Percentiles rank a stretch among this genome's conserved stretches.
Evolutionary conservation across 805 yeast genomes (phyloP).

Genomic region (Suhomyces prunicola): DNA sequence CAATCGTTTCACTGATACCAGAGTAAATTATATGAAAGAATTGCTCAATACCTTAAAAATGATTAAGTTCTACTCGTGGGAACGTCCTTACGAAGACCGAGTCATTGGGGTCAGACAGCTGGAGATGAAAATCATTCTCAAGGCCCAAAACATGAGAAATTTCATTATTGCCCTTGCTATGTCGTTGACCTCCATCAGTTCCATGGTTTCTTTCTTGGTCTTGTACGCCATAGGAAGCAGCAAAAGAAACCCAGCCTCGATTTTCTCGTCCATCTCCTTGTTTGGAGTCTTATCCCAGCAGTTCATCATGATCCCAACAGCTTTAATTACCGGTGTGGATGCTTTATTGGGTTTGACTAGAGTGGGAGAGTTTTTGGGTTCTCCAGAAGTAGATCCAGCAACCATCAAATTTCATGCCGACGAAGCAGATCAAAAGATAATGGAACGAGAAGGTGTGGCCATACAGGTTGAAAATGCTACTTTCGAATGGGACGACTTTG

Average conservation of each 20-base stretch:
- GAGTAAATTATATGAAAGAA: conserved; percentile 77
- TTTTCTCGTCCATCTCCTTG: conserved; percentile 68
- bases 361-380: conserved; percentile 50
- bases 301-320: conserved; percentile 67
- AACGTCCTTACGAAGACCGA: conserved; percentile 63
- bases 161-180: conserved; percentile 61
- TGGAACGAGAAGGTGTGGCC: conserved; percentile 37
- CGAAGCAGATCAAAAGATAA: conserved; percentile 16
- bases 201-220: conserved; percentile 52
- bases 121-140: conserved; percentile 62
- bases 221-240: conserved; percentile 30
- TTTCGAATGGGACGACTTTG: conserved; percentile 61
- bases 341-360: conserved; percentile 61
- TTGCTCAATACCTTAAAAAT: conserved; percentile 72
- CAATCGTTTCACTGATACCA: conserved; percentile 64
- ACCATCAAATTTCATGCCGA: conserved; percentile 26
- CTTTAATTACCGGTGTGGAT: conserved; percentile 66
- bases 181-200: conserved; percentile 65
- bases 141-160: conserved; percentile 64
- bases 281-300: conserved; percentile 61
- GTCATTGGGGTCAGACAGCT: conserved; percentile 53
- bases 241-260: conserved; percentile 52
- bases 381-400: conserved; percentile 39
- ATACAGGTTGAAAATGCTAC: conserved; percentile 50
- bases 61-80: conserved; percentile 92